A percentile compares a stretch with the other conserved stretches of the same genome.
Conservation (phyloP, 2,329 filamentous ascomycete species). For the Diaporthe humulicola region DNA sequence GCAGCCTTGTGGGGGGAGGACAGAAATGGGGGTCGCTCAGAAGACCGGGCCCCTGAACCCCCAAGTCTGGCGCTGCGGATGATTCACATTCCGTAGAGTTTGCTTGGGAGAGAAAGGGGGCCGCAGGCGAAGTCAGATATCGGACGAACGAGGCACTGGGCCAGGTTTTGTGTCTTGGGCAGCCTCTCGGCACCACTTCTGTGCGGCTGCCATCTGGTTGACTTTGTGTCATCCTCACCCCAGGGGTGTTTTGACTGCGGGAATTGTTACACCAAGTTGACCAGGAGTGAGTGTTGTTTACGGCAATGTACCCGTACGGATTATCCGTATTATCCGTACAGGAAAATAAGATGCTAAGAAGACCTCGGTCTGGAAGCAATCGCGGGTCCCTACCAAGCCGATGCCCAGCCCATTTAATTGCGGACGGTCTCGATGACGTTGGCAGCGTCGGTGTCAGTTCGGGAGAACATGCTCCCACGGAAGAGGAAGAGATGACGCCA, state of each 20-base stretch:
- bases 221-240: not conserved
- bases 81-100: conserved; percentile 4
- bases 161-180: conserved; percentile 2
- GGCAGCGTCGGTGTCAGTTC: conserved; percentile 8
- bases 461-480: not conserved
- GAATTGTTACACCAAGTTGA: not conserved
- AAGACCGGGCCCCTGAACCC: conserved; percentile 6
- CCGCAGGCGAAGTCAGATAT: not conserved
- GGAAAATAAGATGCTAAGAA: not conserved
- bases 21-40: not conserved
- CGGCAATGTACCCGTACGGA: conserved; percentile 1
- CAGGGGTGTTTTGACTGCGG: not conserved
- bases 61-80: conserved; percentile 21
- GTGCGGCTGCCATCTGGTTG: conserved; percentile 26
- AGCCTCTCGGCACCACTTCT: conserved; percentile 12
- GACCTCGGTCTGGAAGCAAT: conserved; percentile 6
- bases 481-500: not conserved
- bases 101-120: conserved; percentile 8
- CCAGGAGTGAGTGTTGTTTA: not conserved
- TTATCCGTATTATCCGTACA: not conserved
- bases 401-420: not conserved
- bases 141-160: conserved; percentile 27
- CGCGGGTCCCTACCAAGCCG: not conserved
- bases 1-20: conserved; percentile 9
- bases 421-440: conserved; percentile 4